A percentile compares a stretch with the other conserved stretches of the same genome.
These are phyloP conservation scores for Ustilago trichophora DNA, from an alignment of 1,284 basidiomycete genomes.

Conservation along the genomic window DNA sequence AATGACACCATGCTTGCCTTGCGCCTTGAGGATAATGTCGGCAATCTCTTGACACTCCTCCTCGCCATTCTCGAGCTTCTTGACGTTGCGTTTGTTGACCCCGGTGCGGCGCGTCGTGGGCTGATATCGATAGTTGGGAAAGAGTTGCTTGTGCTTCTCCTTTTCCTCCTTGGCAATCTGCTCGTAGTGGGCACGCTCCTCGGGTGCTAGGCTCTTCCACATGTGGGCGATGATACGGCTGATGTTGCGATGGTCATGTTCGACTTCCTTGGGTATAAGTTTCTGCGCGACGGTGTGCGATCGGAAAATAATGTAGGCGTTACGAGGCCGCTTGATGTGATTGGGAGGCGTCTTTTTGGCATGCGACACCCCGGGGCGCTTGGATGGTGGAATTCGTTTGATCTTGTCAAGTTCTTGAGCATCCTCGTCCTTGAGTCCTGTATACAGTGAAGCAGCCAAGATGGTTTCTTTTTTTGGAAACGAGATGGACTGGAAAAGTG, in stretches of 20 bases:
- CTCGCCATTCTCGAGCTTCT: constrained; percentile 52
- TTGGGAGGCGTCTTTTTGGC: constrained; percentile 60
- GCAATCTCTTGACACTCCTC: constrained; percentile 58
- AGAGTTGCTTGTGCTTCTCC: constrained; percentile 48
- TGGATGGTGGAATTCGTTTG: constrained; percentile 18
- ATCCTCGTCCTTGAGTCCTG: constrained; percentile 1
- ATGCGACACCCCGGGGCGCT: constrained; percentile 51
- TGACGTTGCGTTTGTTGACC: constrained; percentile 42
- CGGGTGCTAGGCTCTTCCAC: constrained; percentile 57
- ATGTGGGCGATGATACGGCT: constrained; percentile 70
- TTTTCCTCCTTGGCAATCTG: constrained; percentile 54
- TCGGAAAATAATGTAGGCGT: constrained; percentile 93
- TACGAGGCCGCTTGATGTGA: constrained; percentile 89
- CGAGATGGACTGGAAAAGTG: constrained; percentile 13
- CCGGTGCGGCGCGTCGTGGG: constrained; percentile 42
- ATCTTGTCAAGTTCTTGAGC: constrained; percentile 1
- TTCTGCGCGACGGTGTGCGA: constrained; percentile 83
- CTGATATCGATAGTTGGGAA: constrained; percentile 61
- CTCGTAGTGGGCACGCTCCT: constrained; percentile 54
- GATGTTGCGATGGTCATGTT: constrained; percentile 79
- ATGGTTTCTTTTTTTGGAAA: constrained; percentile 13
- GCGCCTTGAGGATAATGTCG: constrained; percentile 55
- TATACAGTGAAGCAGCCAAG: constrained; percentile 2
- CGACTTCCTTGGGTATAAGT: constrained; percentile 80
- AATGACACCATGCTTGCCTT: constrained; percentile 48